These are phyloP conservation scores for Fraxinus greggii DNA, from an alignment of 305 asterid species.

Conservation along the genomic window DNA sequence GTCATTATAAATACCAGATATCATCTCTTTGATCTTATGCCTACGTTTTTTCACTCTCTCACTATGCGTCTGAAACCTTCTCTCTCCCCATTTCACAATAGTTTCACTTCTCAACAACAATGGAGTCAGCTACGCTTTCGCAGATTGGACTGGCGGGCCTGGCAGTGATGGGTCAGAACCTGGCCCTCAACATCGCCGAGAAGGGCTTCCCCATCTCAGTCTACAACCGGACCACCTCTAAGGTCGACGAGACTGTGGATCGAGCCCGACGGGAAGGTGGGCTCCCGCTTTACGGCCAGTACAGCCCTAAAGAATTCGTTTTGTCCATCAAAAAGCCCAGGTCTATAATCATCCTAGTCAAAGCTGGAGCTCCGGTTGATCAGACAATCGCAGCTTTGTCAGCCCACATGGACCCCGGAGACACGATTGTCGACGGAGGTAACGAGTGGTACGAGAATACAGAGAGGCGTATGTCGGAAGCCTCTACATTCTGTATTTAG, in stretches of 20 bases:
- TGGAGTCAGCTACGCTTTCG: constrained; percentile 58
- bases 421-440: constrained; percentile 78
- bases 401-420: constrained; percentile 75
- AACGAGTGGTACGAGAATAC: constrained; percentile 95
- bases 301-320: constrained; percentile 63
- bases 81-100: not conserved
- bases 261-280: constrained; percentile 72
- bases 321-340: constrained; percentile 63
- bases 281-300: constrained; percentile 62
- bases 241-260: constrained; percentile 75
- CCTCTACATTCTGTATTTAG: constrained; percentile 53
- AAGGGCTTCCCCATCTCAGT: constrained; percentile 87
- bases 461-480: constrained; percentile 59
- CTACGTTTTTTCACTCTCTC: not conserved
- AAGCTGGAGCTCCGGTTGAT: constrained; percentile 85
- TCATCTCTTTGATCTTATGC: not conserved
- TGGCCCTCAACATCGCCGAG: constrained; percentile 79
- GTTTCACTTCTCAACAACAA: not conserved
- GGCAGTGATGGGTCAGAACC: constrained; percentile 87
- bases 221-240: constrained; percentile 73
- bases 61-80: not conserved
- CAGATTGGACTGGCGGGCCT: constrained; percentile 77
- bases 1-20: constrained; percentile 5
- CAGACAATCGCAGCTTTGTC: constrained; percentile 64
- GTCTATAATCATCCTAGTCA: constrained; percentile 69